phyloP scores from a whole-genome alignment of 2,329 filamentous ascomycete genomes.

The Knoxdaviesia capensis region DNA sequence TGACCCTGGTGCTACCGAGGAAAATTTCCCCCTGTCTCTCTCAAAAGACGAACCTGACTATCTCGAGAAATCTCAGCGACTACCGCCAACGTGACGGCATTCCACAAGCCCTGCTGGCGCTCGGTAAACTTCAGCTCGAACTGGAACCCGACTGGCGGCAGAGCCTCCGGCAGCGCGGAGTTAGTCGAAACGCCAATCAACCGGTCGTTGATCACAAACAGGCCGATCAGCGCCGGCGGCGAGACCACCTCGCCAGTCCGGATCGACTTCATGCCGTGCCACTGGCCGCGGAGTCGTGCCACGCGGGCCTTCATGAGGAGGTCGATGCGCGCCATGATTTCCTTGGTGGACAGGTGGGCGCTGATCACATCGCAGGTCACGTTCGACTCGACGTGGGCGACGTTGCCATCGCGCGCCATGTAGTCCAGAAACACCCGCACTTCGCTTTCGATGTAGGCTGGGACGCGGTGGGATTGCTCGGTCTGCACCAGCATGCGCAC shows the following conservation, averaged over 20 bases:
- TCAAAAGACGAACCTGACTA: too few species aligned
- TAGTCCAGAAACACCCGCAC: background rate
- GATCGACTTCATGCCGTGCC: too few species aligned
- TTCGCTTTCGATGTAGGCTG: background rate
- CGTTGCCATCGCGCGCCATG: background rate
- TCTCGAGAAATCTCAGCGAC: constrained; percentile 5
- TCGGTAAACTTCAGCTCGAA: constrained; percentile 19
- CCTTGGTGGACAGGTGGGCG: constrained; percentile 8
- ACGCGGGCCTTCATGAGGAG: too few species aligned
- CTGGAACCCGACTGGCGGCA: constrained; percentile 20
- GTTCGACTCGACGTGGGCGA: constrained; percentile 17
- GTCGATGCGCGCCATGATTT: constrained; percentile 7
- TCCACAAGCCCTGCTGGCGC: constrained; percentile 21
- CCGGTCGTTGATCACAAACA: constrained; percentile 19
- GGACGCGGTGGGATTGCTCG: background rate
- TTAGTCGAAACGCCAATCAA: constrained; percentile 20
- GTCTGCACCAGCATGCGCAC: too few species aligned
- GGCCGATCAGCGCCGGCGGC: constrained; percentile 21
- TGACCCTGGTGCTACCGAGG: too few species aligned
- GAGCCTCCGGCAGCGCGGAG: constrained; percentile 13
- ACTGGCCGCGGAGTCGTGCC: too few species aligned
- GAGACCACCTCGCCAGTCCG: background rate
- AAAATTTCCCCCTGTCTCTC: too few species aligned
- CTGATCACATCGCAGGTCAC: constrained; percentile 17
- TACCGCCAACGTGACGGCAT: constrained; percentile 20